Evolutionary conservation across 2,329 filamentous ascomycete genomes (phyloP).

Genomic region (Colletotrichum gloeosporioides): DNA sequence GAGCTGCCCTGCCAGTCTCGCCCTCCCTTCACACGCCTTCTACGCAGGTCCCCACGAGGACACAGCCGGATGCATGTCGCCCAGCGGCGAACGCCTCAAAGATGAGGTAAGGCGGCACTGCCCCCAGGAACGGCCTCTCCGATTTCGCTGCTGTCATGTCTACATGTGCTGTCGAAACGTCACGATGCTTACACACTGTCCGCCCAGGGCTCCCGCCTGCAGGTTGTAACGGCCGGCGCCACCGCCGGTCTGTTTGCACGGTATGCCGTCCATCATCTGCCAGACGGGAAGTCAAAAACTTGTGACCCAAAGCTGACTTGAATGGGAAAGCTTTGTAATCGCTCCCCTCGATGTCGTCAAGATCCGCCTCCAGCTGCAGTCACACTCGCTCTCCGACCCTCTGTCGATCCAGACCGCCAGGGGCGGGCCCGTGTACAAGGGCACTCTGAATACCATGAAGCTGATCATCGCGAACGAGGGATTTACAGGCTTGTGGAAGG

Average conservation of each 20-base stretch:
- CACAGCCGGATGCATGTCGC: conserved; percentile 39
- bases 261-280: conserved; percentile 46
- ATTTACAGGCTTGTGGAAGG: conserved; percentile 90
- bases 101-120: conserved; percentile 55
- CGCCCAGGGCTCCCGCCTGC: conserved; percentile 57
- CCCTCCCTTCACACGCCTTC: neutral
- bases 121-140: neutral
- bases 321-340: conserved; percentile 75
- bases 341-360: conserved; percentile 97
- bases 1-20: neutral
- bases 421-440: conserved; percentile 68
- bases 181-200: conserved; percentile 14
- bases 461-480: conserved; percentile 84
- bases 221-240: conserved; percentile 62
- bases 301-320: conserved; percentile 20
- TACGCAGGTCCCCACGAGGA: conserved; percentile 17
- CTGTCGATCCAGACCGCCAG: conserved; percentile 56
- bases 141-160: neutral
- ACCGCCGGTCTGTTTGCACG: conserved; percentile 86
- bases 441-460: conserved; percentile 76
- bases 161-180: neutral
- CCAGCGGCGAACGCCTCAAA: conserved; percentile 52
- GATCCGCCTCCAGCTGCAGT: conserved; percentile 94
- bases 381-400: conserved; percentile 81
- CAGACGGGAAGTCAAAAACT: neutral